Percentiles rank a stretch among this genome's conserved stretches.
Conservation (phyloP, 352 stramenopile genomes). For the Phytophthora hibernalis region DNA sequence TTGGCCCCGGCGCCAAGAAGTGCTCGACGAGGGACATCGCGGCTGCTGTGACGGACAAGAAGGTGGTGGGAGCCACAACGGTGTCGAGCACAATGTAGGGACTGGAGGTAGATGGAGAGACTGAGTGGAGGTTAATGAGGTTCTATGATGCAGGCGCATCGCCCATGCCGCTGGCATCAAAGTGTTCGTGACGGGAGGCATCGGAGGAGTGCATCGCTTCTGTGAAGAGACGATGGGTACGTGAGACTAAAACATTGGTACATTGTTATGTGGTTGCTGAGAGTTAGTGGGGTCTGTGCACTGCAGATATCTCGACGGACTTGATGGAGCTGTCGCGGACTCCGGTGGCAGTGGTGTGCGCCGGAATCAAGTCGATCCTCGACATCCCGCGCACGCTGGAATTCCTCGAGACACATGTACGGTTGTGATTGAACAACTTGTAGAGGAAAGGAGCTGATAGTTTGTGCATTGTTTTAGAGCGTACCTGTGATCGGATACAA, state of each 20-base stretch:
- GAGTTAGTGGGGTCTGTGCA: not conserved
- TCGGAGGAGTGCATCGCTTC: conserved; percentile 97
- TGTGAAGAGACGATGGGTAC: conserved; percentile 92
- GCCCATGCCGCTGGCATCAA: conserved; percentile 94
- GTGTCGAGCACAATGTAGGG: conserved; percentile 96
- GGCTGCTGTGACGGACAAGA: conserved; percentile 70
- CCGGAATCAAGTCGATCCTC: conserved; percentile 99
- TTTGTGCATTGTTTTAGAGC: conserved; percentile 54
- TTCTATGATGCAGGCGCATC: conserved; percentile 67
- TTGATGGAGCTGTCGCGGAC: conserved; percentile 96
- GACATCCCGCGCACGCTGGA: conserved; percentile 97
- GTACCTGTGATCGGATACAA: conserved; percentile 94
- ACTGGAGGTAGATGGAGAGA: not conserved
- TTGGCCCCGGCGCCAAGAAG: conserved; percentile 69
- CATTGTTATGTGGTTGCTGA: not conserved
- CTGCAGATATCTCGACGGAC: conserved; percentile 95
- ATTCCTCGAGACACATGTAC: conserved; percentile 95
- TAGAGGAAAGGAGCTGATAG: conserved; percentile 1
- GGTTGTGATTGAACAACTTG: not conserved
- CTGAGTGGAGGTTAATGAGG: not conserved
- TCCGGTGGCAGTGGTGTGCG: conserved; percentile 96
- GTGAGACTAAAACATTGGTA: conserved; percentile 6
- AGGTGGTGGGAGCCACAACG: conserved; percentile 93
- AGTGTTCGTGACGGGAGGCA: conserved; percentile 98
- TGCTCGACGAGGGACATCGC: conserved; percentile 89